Evolutionary conservation across 371 early-diverging fungal genomes (phyloP), one percentile per base, ranked within the genome.

Genomic region (Zychaea mexicana): DNA sequence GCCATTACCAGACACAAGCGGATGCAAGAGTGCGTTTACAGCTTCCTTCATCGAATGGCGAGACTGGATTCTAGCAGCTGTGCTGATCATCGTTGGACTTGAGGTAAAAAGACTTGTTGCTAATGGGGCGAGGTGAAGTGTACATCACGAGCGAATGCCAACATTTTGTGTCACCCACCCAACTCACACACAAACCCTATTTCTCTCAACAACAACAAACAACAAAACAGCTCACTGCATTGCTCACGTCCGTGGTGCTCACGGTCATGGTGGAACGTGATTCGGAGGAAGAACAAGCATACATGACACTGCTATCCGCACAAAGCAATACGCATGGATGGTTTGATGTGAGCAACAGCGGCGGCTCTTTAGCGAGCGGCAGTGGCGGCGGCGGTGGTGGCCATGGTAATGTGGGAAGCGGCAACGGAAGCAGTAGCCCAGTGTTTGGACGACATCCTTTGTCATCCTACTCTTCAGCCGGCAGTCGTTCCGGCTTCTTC

Each of bases 191-290:
- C n/a, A n/a, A n/a, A n/a, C n/a, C n/a, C n/a, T n/a, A n/a, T n/a
- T n/a, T n/a, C n/a, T n/a, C n/a, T n/a, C n/a, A n/a, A n/a, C n/a
- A n/a, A n/a, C n/a, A n/a, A n/a, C n/a, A n/a, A n/a, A n/a, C n/a
- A n/a, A n/a, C n/a, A 10, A 19, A 32, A 30, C 52, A 62, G 62
- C 55, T 62, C 15, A 55, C 55, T 8, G 62, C 62, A 10, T 31
- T 62, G 26, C 52, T 62, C 4, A 62, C 62, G 21, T 21, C 54
- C 17, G 56, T 62, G n/a, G 53, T 62, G 22, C 56, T 62, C 13
- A 54, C 56, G n/a, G 45, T 62, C 30, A 62, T 62, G 62, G 53
- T 62, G 17, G 62, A 62, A 31, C 32, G 54, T 33, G 62, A 62
- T 28, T 32, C 62, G 28, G 62, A 62, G 42, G 62, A 62, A 42